A percentile compares a stretch with the other conserved stretches of the same genome.
Conservation (phyloP, 2,329 filamentous ascomycete genomes). For the Taxawa tesnikishii region DNA sequence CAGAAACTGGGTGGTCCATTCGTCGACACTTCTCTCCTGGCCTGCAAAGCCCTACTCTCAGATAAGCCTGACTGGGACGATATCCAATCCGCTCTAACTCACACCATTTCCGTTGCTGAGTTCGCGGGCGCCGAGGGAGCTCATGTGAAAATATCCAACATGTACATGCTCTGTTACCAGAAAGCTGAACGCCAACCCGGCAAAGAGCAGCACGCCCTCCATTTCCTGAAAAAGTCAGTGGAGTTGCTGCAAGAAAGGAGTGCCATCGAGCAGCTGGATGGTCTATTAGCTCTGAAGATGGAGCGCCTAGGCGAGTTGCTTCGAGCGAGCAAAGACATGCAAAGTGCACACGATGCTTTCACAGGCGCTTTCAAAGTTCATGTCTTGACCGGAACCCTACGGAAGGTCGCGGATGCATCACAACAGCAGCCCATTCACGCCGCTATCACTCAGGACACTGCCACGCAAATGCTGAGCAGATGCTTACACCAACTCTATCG, state of each 20-base stretch:
- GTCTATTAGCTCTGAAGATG: slow-evolving; percentile 50
- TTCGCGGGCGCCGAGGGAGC: neutral
- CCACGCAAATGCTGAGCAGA: neutral
- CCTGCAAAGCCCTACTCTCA: slow-evolving; percentile 15
- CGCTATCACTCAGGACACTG: neutral
- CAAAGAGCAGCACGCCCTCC: neutral
- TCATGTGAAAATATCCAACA: slow-evolving; percentile 57
- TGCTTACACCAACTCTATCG: slow-evolving; percentile 1
- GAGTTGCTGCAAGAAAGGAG: slow-evolving; percentile 47
- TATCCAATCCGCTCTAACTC: neutral
- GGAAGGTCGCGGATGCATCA: too few species aligned
- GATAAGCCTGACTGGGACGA: neutral
- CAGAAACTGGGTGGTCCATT: slow-evolving; percentile 7
- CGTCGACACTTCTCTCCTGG: slow-evolving; percentile 5
- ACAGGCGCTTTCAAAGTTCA: slow-evolving; percentile 1
- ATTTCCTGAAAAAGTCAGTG: slow-evolving; percentile 26
- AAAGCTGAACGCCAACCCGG: neutral
- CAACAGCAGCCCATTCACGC: too few species aligned
- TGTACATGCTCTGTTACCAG: slow-evolving; percentile 49
- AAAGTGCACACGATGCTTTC: too few species aligned
- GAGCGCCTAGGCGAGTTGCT: slow-evolving; percentile 49
- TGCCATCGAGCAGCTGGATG: slow-evolving; percentile 43
- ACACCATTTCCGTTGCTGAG: neutral
- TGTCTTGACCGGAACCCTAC: slow-evolving; percentile 1
- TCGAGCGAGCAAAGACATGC: too few species aligned